A percentile compares a stretch with the other conserved stretches of the same genome.
phyloP scores from a whole-genome alignment of 805 yeast species.

The Zygosaccharomyces lentus region DNA sequence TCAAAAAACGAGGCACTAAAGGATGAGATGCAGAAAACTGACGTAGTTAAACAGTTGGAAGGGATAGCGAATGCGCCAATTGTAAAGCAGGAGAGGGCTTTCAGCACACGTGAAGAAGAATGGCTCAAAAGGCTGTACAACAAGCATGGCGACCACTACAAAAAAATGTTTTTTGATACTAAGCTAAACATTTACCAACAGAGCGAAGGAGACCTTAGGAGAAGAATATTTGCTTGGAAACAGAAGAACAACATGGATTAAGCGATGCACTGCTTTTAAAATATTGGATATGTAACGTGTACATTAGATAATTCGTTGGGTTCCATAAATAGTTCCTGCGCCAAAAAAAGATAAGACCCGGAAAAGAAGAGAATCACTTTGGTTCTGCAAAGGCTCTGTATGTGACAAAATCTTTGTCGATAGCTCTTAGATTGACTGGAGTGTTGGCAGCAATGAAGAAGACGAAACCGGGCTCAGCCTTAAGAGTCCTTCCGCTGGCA shows the following conservation, averaged over 20 bases:
- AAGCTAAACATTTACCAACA: slow-evolving; percentile 80
- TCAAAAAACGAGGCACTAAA: slow-evolving; percentile 20
- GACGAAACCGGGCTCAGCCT: slow-evolving; percentile 67
- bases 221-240: slow-evolving; percentile 69
- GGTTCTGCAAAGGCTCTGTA: slow-evolving; percentile 91
- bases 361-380: slow-evolving; percentile 17
- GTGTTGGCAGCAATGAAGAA: slow-evolving; percentile 80
- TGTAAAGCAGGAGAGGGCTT: slow-evolving; percentile 48
- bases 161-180: slow-evolving; percentile 88
- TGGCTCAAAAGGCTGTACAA: slow-evolving; percentile 64
- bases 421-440: slow-evolving; percentile 55
- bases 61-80: slow-evolving; percentile 45
- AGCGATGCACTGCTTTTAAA: slow-evolving; percentile 1
- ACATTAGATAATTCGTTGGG: slow-evolving; percentile 4
- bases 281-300: not conserved
- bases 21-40: slow-evolving; percentile 37
- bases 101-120: slow-evolving; percentile 66
- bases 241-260: slow-evolving; percentile 38
- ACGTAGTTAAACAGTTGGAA: slow-evolving; percentile 68
- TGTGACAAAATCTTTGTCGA: slow-evolving; percentile 57
- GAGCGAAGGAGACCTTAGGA: slow-evolving; percentile 75
- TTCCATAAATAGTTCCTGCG: not conserved
- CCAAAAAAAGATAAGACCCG: not conserved
- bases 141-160: slow-evolving; percentile 84
- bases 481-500: slow-evolving; percentile 40